A percentile compares a stretch with the other conserved stretches of the same genome.
Conservation (phyloP, 768 basidiomycete genomes). For the Paxillus involutus region DNA sequence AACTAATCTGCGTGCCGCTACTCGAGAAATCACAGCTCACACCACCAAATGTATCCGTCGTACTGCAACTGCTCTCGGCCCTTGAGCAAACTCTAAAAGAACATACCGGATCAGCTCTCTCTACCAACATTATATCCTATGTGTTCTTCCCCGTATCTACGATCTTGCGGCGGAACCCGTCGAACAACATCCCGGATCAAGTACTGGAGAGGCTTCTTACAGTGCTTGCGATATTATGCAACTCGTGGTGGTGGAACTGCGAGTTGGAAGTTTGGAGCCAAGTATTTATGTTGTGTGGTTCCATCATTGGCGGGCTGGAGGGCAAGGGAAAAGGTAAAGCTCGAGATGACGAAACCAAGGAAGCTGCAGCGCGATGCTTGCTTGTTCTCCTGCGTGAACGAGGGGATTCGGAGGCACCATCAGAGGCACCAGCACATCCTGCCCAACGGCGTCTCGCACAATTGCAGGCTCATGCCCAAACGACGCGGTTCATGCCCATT, state of each 20-base stretch:
- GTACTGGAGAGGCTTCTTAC: slow-evolving; percentile 73
- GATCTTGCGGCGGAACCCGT: slow-evolving; percentile 75
- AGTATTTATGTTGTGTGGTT: slow-evolving; percentile 72
- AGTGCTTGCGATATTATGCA: slow-evolving; percentile 56
- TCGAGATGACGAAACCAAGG: slow-evolving; percentile 80
- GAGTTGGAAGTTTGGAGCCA: slow-evolving; percentile 80
- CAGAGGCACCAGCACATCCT: slow-evolving; percentile 18
- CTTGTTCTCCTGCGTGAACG: slow-evolving; percentile 59
- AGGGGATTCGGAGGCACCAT: slow-evolving; percentile 38
- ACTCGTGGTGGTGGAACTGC: slow-evolving; percentile 85
- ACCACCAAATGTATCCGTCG: slow-evolving; percentile 47
- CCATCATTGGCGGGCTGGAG: slow-evolving; percentile 63
- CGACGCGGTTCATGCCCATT: slow-evolving; percentile 63
- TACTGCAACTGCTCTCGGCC: slow-evolving; percentile 51
- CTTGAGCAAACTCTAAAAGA: slow-evolving; percentile 50
- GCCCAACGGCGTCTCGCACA: slow-evolving; percentile 36
- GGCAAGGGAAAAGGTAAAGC: slow-evolving; percentile 65
- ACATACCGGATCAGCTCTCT: slow-evolving; percentile 42
- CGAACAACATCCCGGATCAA: slow-evolving; percentile 71
- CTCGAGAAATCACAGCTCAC: slow-evolving; percentile 68
- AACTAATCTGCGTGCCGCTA: slow-evolving; percentile 78
- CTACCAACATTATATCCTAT: slow-evolving; percentile 72
- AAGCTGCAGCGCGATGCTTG: slow-evolving; percentile 71
- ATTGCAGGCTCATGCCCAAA: slow-evolving; percentile 39
- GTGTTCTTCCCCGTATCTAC: slow-evolving; percentile 85